A percentile compares a stretch with the other conserved stretches of the same genome.
phyloP scores from a whole-genome alignment of 1,284 basidiomycete species.

The Mycosarcoma maydis region DNA sequence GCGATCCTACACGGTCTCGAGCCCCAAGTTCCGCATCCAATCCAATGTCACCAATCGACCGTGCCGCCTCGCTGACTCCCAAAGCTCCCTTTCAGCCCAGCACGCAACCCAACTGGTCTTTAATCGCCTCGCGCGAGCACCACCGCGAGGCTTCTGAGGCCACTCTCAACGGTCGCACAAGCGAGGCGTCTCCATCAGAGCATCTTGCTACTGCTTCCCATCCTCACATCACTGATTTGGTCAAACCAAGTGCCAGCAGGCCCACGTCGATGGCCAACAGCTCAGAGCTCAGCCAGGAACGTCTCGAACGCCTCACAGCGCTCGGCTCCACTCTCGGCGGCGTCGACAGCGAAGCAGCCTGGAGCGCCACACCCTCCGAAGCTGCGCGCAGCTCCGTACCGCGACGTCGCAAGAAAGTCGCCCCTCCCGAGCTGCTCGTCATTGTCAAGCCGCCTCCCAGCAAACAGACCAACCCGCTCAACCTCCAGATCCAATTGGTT shows the following conservation, averaged over 20 bases:
- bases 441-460: conserved; percentile 79
- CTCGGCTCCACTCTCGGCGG: conserved; percentile 39
- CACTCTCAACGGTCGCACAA: conserved; percentile 29
- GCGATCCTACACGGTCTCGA: conserved; percentile 17
- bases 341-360: conserved; percentile 42
- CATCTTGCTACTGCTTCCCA: background rate
- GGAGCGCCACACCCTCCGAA: conserved; percentile 24
- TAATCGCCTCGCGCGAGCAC: conserved; percentile 17
- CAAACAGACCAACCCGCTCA: conserved; percentile 84
- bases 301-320: conserved; percentile 8
- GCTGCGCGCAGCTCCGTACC: conserved; percentile 16
- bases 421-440: conserved; percentile 60
- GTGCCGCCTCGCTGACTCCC: conserved; percentile 44
- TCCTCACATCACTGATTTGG: background rate
- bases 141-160: conserved; percentile 43
- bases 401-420: conserved; percentile 33
- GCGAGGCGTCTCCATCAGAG: background rate
- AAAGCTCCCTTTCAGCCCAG: conserved; percentile 30
- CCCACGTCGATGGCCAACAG: conserved; percentile 12
- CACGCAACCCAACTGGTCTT: conserved; percentile 10
- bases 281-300: conserved; percentile 22
- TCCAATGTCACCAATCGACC: conserved; percentile 41
- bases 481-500: conserved; percentile 91
- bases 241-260: conserved; percentile 19
- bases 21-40: conserved; percentile 20